Evolutionary conservation across 2,329 filamentous ascomycete genomes (phyloP).

Genomic region (Fusarium austroafricanum): DNA sequence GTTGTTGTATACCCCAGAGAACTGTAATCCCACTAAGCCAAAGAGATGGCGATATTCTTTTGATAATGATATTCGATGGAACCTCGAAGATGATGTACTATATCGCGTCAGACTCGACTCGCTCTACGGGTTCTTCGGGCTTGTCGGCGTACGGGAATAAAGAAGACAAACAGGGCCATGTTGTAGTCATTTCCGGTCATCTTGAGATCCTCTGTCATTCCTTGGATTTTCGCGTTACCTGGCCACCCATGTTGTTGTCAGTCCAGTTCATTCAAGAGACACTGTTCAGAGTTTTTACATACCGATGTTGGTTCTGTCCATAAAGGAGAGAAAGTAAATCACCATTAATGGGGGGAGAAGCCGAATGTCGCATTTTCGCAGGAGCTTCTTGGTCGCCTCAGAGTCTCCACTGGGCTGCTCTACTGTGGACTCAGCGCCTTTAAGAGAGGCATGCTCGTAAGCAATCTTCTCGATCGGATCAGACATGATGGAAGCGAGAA

Average conservation of each 20-base stretch:
- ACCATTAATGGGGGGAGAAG: slow-evolving; percentile 60
- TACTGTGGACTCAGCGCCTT: not conserved
- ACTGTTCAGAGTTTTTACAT: fast-evolving
- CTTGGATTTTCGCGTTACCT: slow-evolving; percentile 43
- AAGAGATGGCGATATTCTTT: slow-evolving; percentile 1
- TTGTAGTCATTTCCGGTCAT: slow-evolving; percentile 66
- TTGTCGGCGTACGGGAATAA: not conserved
- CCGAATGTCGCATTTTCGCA: slow-evolving; percentile 77
- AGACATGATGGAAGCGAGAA: not conserved
- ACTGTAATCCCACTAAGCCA: slow-evolving; percentile 8
- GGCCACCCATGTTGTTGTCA: too few relatives aligned
- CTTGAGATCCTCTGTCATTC: slow-evolving; percentile 41
- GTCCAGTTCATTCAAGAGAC: too few relatives aligned
- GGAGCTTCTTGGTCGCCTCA: not conserved
- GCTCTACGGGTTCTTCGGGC: fast-evolving
- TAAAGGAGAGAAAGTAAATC: slow-evolving; percentile 42
- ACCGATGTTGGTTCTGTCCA: slow-evolving; percentile 46
- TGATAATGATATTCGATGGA: slow-evolving; percentile 24
- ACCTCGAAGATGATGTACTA: slow-evolving; percentile 30
- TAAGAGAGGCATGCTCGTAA: not conserved
- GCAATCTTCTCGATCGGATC: not conserved
- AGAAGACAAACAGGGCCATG: slow-evolving; percentile 48
- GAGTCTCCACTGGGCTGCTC: not conserved
- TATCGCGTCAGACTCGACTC: not conserved
- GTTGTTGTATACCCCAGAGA: not conserved